Evolutionary conservation across 2,329 filamentous ascomycete genomes (phyloP), one percentile per base, ranked within the genome.

Genomic region (Lachnum nothofagi): DNA sequence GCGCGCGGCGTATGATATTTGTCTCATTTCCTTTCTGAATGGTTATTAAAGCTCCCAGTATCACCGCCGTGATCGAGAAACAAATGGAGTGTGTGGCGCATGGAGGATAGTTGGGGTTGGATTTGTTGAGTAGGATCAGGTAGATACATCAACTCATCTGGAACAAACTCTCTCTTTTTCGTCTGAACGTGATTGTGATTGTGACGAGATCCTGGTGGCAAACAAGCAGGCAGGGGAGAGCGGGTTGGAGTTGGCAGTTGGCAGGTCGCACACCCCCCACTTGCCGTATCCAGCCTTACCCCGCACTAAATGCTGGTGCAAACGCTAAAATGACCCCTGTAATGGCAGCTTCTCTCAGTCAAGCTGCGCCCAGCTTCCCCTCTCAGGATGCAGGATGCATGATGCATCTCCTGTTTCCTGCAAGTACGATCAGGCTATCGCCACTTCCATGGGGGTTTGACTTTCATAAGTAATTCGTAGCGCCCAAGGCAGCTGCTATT

Each of bases 1-100:
- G 48, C 48, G 48, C 48, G 48, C 25, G 48, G 48, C 43, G 48
- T 51, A 42, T 42, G 44, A 43, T 51, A 6, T 34, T 39, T 23
- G 29, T 46, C 31, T 43, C 42, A 38, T 43, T 44, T 16, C 27
- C 5, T 44, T 19, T 22, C 20, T 19, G 17, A 5, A 39, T 20
- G 39, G n/a, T 24, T 42, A 17, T 22, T 24, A 14, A 9, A 35
- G 14, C 16, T 12, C 23, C 19, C 24, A 5, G 22, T 16, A 42
- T 17, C 20, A 42, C n/a, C 16, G 3, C 24, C 29, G 22, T 31
- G n/a, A 24, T 24, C 4, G n/a, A 17, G 14, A 5, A 16, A 16
- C 14, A 33, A 16, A 16, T 33, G 31, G 14, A 16, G 31, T 16
- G 31, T 7, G 17, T 22, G 6, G 34, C n/a, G n/a, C n/a, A 9